Evolutionary conservation across 2,329 filamentous ascomycete species (phyloP).

Genomic region (Colletotrichum coccodes): DNA sequence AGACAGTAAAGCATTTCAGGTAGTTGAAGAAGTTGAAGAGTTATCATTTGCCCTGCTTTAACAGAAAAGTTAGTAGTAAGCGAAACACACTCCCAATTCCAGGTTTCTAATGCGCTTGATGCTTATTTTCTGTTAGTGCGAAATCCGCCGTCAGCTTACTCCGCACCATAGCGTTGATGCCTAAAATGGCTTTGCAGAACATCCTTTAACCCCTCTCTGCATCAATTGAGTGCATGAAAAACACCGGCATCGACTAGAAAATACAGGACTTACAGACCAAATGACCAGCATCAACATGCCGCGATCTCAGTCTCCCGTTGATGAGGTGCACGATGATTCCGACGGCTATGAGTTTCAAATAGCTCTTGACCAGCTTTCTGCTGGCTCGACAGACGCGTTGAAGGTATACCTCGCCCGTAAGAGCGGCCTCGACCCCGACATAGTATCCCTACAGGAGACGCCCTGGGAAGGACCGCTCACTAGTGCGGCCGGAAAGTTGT

Average conservation of each 20-base stretch:
- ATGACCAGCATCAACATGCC: neutral
- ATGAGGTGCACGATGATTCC: neutral
- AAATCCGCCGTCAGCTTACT: neutral
- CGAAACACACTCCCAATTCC: no score
- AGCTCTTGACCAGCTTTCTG: constrained; percentile 16
- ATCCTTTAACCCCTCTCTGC: neutral
- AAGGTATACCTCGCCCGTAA: neutral
- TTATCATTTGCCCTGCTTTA: no score
- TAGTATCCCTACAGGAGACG: neutral
- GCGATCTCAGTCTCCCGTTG: neutral
- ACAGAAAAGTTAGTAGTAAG: no score
- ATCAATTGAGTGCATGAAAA: neutral
- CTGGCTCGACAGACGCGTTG: constrained; percentile 13
- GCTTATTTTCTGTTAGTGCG: neutral
- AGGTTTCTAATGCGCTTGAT: no score
- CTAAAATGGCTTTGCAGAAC: neutral
- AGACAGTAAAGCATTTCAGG: no score
- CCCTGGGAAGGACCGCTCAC: neutral
- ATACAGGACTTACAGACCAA: no score
- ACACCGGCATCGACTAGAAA: no score
- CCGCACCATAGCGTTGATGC: neutral
- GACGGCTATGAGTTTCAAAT: constrained; percentile 17
- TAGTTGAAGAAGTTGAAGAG: no score
- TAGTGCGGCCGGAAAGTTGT: neutral
- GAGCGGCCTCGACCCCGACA: neutral